Evolutionary conservation across 1,284 basidiomycete genomes (phyloP).

Genomic region (Papiliotrema flavescens): DNA sequence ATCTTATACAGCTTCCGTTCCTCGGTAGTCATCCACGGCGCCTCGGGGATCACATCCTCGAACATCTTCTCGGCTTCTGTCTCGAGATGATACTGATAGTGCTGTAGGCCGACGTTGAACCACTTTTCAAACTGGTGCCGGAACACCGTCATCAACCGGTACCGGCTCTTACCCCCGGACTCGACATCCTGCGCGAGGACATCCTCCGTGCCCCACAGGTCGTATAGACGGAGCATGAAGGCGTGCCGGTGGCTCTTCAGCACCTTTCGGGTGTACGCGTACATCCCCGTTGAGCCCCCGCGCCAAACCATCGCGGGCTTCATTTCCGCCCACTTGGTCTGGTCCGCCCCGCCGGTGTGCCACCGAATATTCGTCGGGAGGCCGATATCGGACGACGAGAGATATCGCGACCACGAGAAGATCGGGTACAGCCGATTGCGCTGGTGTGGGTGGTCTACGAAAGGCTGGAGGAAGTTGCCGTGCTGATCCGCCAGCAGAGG

Average conservation of each 20-base stretch:
- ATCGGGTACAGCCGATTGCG: background rate
- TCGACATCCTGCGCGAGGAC: background rate
- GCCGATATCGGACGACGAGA: background rate
- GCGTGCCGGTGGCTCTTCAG: background rate
- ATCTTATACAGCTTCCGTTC: slow-evolving; percentile 2
- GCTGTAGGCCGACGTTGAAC: background rate
- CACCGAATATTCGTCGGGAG: slow-evolving; percentile 2
- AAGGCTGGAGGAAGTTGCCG: slow-evolving; percentile 2
- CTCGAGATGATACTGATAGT: background rate
- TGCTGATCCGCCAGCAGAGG: slow-evolving; percentile 1
- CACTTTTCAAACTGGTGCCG: background rate
- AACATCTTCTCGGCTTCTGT: background rate
- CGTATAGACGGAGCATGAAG: background rate
- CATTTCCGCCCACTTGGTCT: background rate
- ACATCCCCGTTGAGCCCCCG: background rate
- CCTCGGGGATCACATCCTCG: background rate
- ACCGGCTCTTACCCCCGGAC: no score
- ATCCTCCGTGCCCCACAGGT: background rate
- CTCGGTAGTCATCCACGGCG: background rate
- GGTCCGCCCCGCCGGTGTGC: background rate
- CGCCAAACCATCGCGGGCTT: background rate
- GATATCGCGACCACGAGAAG: slow-evolving; percentile 7
- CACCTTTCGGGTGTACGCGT: background rate
- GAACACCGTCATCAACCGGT: no score
- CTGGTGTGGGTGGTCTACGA: background rate